These are phyloP conservation scores for Ganoderma sinense DNA, from an alignment of 1,284 basidiomycete genomes.

Conservation along the genomic window DNA sequence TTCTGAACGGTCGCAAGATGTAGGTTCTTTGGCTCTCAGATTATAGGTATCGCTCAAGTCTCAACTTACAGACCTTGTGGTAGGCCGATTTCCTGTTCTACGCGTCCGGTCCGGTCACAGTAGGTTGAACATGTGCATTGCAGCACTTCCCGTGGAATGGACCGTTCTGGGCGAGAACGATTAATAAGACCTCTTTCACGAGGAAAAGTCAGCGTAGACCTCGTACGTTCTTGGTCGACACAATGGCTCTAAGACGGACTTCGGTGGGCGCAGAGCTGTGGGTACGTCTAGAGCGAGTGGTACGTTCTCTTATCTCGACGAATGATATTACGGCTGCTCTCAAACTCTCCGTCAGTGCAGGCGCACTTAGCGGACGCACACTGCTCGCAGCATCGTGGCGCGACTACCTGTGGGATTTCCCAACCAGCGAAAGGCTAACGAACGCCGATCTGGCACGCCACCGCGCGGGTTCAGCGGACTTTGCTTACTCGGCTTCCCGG, in stretches of 20 bases:
- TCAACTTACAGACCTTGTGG: background rate
- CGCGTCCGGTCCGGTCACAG: background rate
- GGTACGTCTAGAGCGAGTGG: background rate
- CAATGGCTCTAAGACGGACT: background rate
- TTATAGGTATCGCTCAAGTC: no score
- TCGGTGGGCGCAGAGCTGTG: background rate
- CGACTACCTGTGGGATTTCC: background rate
- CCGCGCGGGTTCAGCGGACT: background rate
- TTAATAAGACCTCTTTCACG: background rate
- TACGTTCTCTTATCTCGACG: slow-evolving; percentile 3
- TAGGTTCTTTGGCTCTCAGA: background rate
- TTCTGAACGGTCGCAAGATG: background rate
- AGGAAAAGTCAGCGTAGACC: background rate
- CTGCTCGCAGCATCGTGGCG: background rate
- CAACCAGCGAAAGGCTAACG: background rate
- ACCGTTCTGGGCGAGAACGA: background rate
- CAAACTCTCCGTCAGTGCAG: background rate
- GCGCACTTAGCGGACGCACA: background rate
- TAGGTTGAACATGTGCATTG: background rate
- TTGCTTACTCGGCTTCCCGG: background rate
- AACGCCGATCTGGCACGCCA: background rate
- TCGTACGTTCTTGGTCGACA: background rate
- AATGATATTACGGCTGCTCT: background rate
- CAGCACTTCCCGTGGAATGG: background rate
- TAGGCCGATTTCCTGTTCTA: background rate